Base-by-base conservation (phyloP, 1,284 basidiomycete species). In the Trametes versicolor region DNA sequence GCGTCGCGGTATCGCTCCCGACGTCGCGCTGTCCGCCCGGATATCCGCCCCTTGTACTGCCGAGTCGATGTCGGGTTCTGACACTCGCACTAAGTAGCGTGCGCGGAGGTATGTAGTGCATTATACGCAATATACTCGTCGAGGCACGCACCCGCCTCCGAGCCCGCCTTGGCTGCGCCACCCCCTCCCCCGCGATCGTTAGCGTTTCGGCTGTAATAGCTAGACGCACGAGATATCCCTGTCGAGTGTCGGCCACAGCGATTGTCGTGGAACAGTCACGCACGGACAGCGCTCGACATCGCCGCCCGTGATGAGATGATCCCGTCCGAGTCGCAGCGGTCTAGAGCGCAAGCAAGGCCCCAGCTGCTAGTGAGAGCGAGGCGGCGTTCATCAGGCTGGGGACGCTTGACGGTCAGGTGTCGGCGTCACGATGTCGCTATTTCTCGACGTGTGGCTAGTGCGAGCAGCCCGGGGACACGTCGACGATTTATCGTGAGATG, bases 341-440 rank as follows among this genome's bases (percentile, higher is more conserved):
- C 45, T 21, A 48, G 45, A 17, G 21, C 15, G 41, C 15, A 17
- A 41, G 8, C 39, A 17, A 43, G 41, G 41, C 41, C 29, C 29
- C 8, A 4, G 41, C 17, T n/a, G 15, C 6, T 17, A 39, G 37
- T 17, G 37, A 2, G 2, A 13, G 37, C 13, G 15, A 13, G 17
- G 41, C 41, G 41, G 41, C 41, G 41, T 43, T 17, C 45, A 48
- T 48, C 45, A 48, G 21, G 45, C 45, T 48, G 25, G 45, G 45
- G 21, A 48, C 17, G 43, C 43, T 19, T n/a, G 19, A 4, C 43
- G 21, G 45, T 48, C 45, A 48, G 25, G 45, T 48, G 45, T 27
- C 23, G 21, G 45, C 45, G 45, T 48, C 45, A 48, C 45, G 45
- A 48, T 48, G 45, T 32, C 27, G 12, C 27, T 2, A 6, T 50